Evolutionary conservation across 1,139 yeast genomes (phyloP).

Genomic region (Chernovozyma sophiae-reginae): DNA sequence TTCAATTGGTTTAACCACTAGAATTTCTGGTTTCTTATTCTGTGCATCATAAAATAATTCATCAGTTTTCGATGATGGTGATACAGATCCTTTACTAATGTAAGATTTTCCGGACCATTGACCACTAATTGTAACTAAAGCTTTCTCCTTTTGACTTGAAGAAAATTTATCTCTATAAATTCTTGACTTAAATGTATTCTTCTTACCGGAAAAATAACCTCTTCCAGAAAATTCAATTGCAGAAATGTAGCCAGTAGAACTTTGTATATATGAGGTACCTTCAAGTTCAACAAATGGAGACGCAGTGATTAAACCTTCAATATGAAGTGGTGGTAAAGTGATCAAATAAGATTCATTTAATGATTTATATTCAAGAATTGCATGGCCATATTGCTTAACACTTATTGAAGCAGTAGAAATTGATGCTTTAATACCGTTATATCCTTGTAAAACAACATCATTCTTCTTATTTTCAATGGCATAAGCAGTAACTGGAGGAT

Average conservation of each 20-base stretch:
- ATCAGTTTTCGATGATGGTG: slow-evolving; percentile 37
- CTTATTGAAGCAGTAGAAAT: slow-evolving; percentile 69
- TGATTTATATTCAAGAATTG: slow-evolving; percentile 58
- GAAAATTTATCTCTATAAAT: slow-evolving; percentile 54
- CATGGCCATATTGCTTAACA: slow-evolving; percentile 92
- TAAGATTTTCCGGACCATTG: slow-evolving; percentile 86
- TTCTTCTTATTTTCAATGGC: slow-evolving; percentile 68
- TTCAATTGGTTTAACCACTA: slow-evolving; percentile 74
- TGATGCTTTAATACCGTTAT: slow-evolving; percentile 82
- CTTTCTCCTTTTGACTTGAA: slow-evolving; percentile 51
- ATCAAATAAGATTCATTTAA: slow-evolving; percentile 68
- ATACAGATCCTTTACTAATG: slow-evolving; percentile 37
- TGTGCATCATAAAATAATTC: slow-evolving; percentile 69
- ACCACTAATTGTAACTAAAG: slow-evolving; percentile 75
- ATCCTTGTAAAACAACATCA: slow-evolving; percentile 73
- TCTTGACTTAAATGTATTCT: slow-evolving; percentile 85
- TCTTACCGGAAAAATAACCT: slow-evolving; percentile 95
- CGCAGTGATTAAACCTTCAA: slow-evolving; percentile 88
- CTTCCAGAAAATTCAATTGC: slow-evolving; percentile 82
- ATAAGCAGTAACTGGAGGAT: slow-evolving; percentile 93
- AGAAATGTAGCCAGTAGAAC: slow-evolving; percentile 73
- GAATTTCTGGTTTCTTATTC: slow-evolving; percentile 44
- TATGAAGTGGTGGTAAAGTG: slow-evolving; percentile 93
- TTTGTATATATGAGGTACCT: slow-evolving; percentile 76
- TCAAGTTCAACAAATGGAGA: slow-evolving; percentile 89